A percentile compares a stretch with the other conserved stretches of the same genome.
Conservation (phyloP, 345 rosid genomes). For the Gossypium thurberi region DNA sequence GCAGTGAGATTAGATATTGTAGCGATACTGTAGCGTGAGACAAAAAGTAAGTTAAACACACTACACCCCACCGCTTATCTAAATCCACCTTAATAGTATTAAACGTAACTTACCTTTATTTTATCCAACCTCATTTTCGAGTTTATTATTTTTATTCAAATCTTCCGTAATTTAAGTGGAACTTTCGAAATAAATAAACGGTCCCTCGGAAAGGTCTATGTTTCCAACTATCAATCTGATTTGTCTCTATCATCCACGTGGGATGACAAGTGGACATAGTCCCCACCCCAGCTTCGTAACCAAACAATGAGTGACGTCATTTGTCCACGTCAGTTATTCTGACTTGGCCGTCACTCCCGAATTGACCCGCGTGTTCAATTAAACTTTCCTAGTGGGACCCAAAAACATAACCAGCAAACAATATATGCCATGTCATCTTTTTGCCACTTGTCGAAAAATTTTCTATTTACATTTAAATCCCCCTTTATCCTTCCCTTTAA, state of each 20-base stretch:
- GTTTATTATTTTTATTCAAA: too few species aligned
- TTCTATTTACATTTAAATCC: neutral
- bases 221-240: neutral
- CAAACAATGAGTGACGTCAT: constrained; percentile 13
- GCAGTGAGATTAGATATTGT: fast-evolving
- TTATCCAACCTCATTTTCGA: too few species aligned
- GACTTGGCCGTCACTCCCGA: constrained; percentile 17
- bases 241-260: constrained; percentile 9
- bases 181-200: too few species aligned
- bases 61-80: fast-evolving
- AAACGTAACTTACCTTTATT: too few species aligned
- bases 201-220: too few species aligned
- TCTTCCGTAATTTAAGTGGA: too few species aligned
- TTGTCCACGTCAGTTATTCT: constrained; percentile 12
- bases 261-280: constrained; percentile 13
- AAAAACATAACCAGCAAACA: neutral
- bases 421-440: neutral
- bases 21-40: fast-evolving
- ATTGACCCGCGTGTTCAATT: constrained; percentile 35
- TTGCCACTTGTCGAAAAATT: neutral
- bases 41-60: fast-evolving
- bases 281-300: neutral
- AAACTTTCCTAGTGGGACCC: neutral
- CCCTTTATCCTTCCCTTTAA: neutral
- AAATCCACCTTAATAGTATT: too few species aligned